These are phyloP conservation scores for Syzygium aromaticum DNA, from an alignment of 345 rosid genomes.

Conservation along the genomic window DNA sequence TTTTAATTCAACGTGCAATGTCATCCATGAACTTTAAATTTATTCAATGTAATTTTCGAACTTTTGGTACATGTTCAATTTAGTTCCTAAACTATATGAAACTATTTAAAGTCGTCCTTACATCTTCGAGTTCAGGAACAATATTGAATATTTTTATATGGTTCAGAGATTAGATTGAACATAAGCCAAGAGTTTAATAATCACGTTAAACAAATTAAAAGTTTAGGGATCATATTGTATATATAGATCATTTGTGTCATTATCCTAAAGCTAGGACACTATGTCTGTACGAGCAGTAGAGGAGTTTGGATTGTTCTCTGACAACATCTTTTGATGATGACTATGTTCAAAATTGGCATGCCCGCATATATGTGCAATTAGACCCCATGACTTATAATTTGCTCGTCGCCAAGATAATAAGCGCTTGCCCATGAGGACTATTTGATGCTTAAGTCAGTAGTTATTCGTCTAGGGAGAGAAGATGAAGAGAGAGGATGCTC, in stretches of 20 bases:
- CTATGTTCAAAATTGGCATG: neutral
- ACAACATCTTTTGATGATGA: neutral
- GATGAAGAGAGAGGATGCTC: neutral
- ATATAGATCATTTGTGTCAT: neutral
- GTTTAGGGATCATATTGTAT: fast-evolving
- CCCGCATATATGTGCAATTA: neutral
- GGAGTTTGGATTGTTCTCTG: neutral
- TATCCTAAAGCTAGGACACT: no score
- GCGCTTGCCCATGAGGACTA: no score
- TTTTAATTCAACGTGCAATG: neutral
- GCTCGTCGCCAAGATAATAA: no score
- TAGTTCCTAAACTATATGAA: neutral
- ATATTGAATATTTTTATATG: no score
- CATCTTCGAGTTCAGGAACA: no score
- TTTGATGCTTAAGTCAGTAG: no score
- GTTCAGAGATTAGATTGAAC: no score
- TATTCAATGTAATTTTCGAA: fast-evolving
- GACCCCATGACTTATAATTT: neutral
- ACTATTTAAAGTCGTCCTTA: no score
- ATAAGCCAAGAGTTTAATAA: no score
- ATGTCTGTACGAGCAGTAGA: neutral
- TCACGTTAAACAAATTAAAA: no score
- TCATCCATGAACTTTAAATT: no score
- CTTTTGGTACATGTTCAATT: neutral
- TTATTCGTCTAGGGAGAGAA: no score